A percentile compares a stretch with the other conserved stretches of the same genome.
Conservation (phyloP, 1,284 basidiomycete genomes). For the Lignosus rhinocerotis region DNA sequence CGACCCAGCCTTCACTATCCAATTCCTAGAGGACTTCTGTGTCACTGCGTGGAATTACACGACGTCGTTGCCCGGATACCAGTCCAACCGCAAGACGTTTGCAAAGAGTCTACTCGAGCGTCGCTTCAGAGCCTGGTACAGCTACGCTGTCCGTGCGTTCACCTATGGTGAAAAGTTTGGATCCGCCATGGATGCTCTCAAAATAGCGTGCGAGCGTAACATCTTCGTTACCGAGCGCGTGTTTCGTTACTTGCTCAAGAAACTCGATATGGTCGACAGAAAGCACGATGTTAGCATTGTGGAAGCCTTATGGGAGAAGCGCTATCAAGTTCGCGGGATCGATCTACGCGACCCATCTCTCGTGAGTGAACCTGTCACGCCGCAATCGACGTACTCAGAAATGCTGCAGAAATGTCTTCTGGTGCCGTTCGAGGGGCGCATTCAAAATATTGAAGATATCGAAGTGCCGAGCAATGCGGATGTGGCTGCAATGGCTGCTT, state of each 20-base stretch:
- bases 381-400: no score
- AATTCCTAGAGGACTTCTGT: conserved; percentile 27
- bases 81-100: neutral
- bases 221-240: conserved; percentile 17
- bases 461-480: neutral
- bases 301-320: conserved; percentile 4
- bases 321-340: neutral
- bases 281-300: neutral
- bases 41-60: conserved; percentile 1
- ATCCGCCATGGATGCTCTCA: conserved; percentile 23
- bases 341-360: neutral
- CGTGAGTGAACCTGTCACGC: no score
- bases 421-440: neutral
- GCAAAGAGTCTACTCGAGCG: neutral
- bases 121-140: conserved; percentile 17
- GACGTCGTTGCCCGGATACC: neutral
- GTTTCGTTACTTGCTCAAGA: conserved; percentile 11
- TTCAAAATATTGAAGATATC: neutral
- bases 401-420: neutral
- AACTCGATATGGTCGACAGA: conserved; percentile 10
- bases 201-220: conserved; percentile 13
- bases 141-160: conserved; percentile 23
- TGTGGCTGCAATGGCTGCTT: neutral
- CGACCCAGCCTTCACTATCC: conserved; percentile 8
- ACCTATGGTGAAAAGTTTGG: conserved; percentile 10